Evolutionary conservation across 371 early-diverging fungal species (phyloP), one percentile per base, ranked within the genome.

Genomic region (Actinomortierella wolfii): DNA sequence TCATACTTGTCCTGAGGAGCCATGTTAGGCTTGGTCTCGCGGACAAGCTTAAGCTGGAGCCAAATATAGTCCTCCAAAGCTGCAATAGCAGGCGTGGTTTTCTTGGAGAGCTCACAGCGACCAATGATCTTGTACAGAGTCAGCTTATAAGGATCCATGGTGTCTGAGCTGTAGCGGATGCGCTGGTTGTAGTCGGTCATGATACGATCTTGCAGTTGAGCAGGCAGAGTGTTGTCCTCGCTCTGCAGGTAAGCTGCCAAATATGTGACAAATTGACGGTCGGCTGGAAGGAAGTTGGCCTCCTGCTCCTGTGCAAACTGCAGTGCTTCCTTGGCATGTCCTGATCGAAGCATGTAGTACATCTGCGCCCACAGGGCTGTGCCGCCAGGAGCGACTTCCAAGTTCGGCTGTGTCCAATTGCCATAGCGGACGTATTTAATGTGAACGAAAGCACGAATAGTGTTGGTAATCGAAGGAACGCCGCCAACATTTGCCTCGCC

Each of bases 101-200:
- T 88, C 53, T 76, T 79, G 49, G 77, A 76, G 67, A 94, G 60
- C 45, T 92, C 96, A 60, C 95, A 94, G 3, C 94, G 83, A 3
- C 97, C 97, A 50, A 97, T 69, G 23, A 94, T 86, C 73, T 93
- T 94, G 78, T 89, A 93, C 14, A 97, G 59, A 5, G 94, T 86
- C 3, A 89, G 77, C 76, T 96, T 95, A 84, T 89, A 96, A 13
- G 93, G 93, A 71, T 97, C 97, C 13, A 77, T 80, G 0, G 68
- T 54, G 26, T 76, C 67, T 11, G 74, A 69, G 6, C 77, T 76
- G 55, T 85, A 81, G 29, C 80, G 75, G 52, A 85, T 70, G n/a
- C 70, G 70, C 56, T 79, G 78, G 57, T 86, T 85, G 78, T 87
- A 91, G 45, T 89, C 83, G 4, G 77, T 75, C 18, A 82, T 48